These are phyloP conservation scores for Prunus salicina DNA, from an alignment of 306 rosid genomes.

Conservation along the genomic window DNA sequence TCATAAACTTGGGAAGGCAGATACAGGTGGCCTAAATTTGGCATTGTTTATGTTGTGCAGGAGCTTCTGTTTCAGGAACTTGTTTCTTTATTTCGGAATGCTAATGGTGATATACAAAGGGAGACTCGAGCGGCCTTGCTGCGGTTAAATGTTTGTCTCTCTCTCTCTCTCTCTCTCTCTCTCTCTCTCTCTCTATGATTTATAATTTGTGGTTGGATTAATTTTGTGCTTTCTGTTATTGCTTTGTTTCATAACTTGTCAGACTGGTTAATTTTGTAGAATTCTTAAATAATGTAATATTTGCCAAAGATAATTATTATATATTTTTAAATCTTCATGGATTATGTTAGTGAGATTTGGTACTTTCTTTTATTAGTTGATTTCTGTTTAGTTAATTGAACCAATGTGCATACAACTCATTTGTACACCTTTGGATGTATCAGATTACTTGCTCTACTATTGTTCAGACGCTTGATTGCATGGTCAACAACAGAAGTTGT, in stretches of 20 bases:
- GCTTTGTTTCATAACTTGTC: background rate
- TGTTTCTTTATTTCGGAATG: slow-evolving; percentile 49
- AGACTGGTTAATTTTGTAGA: background rate
- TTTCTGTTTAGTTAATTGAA: background rate
- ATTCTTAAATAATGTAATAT: background rate
- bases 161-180: background rate
- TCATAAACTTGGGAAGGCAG: background rate
- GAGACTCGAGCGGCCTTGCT: slow-evolving; percentile 67
- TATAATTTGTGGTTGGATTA: slow-evolving; percentile 2
- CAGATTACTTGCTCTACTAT: slow-evolving; percentile 62
- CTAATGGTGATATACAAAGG: slow-evolving; percentile 57
- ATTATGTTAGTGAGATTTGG: background rate
- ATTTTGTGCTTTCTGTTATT: background rate
- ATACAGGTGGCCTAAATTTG: background rate
- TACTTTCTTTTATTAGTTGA: background rate
- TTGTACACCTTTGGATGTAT: slow-evolving; percentile 25
- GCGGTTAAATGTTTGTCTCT: slow-evolving; percentile 58
- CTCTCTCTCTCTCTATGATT: background rate
- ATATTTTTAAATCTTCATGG: background rate
- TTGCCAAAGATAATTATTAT: background rate
- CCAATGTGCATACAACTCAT: slow-evolving; percentile 23
- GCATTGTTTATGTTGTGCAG: slow-evolving; percentile 43
- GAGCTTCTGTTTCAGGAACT: slow-evolving; percentile 63
- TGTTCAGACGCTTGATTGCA: slow-evolving; percentile 47
- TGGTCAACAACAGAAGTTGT: slow-evolving; percentile 32